Evolutionary conservation across 2,329 filamentous ascomycete genomes (phyloP), one percentile per base, ranked within the genome.

Genomic region (Huntiella savannae): DNA sequence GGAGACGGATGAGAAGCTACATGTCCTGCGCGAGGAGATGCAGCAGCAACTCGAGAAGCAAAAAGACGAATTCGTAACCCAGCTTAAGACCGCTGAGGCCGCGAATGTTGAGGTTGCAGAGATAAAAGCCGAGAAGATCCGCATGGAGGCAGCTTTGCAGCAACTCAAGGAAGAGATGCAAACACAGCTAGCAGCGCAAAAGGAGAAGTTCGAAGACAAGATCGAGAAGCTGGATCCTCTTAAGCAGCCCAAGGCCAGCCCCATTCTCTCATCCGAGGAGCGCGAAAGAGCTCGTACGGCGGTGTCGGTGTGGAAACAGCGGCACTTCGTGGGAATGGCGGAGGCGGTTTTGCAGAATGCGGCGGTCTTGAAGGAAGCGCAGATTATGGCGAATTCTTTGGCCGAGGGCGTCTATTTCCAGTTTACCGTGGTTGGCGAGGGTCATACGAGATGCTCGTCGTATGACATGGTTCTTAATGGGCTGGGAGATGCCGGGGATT

Each of bases 381-480:
- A 98, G 58, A 79, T 98, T 50, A 91, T 98, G 84, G 93, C 87
- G 64, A 88, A 94, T 55, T 84, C 93, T 55, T 82, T 98, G 65
- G 83, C 91, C 54, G 91, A 95, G 59, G 77, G 77, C 53, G 82
- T 95, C 6, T 79, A 88, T 15, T 96, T 98, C 59, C 91, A 98
- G 60, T 98, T 96, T 58, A 81, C 84, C 10, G 78, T 95, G 47
- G 77, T 96, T 32, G 88, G 95, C 55, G 68, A 81, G 52, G 91
- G 91, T 1, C 87, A 98, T 56, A 78, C 77, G 16, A 72, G 92
- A 53, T 87, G 82, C 54, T 98, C 91, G 3, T 93, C 87, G 1
- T 98, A 98, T 62, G 91, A 98, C 60, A 80, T 98, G 63, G 86
- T 96, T 3, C 69, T 98, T 37, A 94, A 93, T 56, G 88, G 85